These are phyloP conservation scores for Acanthochlamys bracteata DNA, from an alignment of 106 monocot genomes.

Conservation along the genomic window DNA sequence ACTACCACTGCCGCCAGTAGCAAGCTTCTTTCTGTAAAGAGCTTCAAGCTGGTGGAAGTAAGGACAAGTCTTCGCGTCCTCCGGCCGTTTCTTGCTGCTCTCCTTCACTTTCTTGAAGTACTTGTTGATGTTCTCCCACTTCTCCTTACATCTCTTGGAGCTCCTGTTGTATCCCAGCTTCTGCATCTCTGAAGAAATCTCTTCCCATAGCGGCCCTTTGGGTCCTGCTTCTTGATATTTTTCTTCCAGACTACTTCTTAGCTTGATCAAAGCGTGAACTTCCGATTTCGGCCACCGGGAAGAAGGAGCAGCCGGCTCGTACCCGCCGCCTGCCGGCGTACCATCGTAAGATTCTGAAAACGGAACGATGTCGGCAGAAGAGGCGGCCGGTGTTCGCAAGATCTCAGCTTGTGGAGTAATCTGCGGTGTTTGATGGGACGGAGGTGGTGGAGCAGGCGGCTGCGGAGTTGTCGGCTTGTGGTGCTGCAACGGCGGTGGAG, in stretches of 20 bases:
- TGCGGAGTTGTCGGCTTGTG: background rate
- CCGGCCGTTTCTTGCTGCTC: conserved; percentile 76
- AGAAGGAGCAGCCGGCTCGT: conserved; percentile 18
- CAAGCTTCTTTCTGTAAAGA: conserved; percentile 52
- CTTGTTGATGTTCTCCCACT: conserved; percentile 97
- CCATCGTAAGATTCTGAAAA: background rate
- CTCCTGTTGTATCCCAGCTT: conserved; percentile 52
- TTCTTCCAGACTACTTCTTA: conserved; percentile 44
- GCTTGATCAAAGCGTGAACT: conserved; percentile 59
- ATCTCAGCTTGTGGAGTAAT: background rate
- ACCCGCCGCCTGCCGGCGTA: background rate
- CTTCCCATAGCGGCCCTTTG: conserved; percentile 83
- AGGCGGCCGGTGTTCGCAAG: background rate
- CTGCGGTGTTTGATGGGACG: background rate
- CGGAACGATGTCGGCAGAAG: conserved; percentile 8
- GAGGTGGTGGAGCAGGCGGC: background rate
- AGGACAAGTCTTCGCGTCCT: conserved; percentile 83
- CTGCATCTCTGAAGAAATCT: conserved; percentile 64
- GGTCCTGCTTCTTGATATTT: conserved; percentile 68
- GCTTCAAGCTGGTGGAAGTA: conserved; percentile 85
- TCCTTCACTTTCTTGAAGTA: conserved; percentile 96
- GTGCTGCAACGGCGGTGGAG: conserved; percentile 2
- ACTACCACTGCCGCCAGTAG: conserved; percentile 1
- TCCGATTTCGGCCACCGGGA: conserved; percentile 79
- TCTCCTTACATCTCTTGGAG: conserved; percentile 84